These are phyloP conservation scores for Phytophthora macrochlamydospora DNA, from an alignment of 352 stramenopile genomes.

Conservation along the genomic window DNA sequence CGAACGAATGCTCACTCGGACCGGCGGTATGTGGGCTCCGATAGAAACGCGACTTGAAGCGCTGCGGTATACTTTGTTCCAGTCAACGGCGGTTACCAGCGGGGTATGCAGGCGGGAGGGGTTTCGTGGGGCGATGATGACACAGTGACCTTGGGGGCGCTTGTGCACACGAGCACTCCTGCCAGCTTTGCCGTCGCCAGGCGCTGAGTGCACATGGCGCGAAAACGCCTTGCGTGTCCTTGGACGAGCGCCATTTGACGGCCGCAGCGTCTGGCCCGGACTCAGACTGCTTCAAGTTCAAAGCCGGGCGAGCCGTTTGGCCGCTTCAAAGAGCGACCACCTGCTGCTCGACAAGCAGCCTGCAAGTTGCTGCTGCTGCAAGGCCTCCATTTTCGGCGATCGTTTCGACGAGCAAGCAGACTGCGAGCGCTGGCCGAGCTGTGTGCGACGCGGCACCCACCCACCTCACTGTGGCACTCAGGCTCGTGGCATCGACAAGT, in stretches of 20 bases:
- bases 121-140: not conserved
- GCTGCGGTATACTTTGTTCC: constrained; percentile 13
- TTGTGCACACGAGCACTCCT: not conserved
- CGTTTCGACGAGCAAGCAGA: not conserved
- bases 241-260: not conserved
- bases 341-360: no score
- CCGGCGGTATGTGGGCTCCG: constrained; percentile 3
- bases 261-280: no score
- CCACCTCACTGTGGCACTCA: no score
- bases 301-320: no score
- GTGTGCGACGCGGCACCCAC: not conserved
- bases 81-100: constrained; percentile 1
- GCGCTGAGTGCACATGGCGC: not conserved
- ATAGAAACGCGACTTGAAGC: constrained; percentile 22
- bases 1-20: not conserved
- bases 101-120: not conserved
- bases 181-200: not conserved
- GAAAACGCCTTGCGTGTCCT: not conserved
- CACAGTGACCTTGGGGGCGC: not conserved
- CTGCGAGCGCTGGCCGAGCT: not conserved
- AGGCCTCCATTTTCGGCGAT: not conserved
- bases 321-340: no score
- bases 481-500: no score
- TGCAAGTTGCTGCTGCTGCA: not conserved
- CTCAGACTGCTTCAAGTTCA: not conserved